Base-by-base conservation (phyloP, 805 yeast genomes). In the Ogataea methylovora region DNA sequence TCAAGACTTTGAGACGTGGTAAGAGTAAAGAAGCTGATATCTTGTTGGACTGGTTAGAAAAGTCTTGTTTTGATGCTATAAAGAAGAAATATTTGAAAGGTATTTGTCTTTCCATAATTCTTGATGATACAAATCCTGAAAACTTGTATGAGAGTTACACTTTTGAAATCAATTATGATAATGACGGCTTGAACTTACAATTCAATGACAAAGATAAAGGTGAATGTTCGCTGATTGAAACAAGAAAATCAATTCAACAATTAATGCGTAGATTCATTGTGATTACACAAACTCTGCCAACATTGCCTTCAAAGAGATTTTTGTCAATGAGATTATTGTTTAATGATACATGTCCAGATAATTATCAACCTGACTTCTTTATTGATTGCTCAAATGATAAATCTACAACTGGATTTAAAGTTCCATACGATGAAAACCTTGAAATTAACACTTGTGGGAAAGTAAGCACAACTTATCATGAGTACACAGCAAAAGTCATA, bases 21-120 rank as follows among this genome's bases (percentile, higher is more conserved):
- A 56, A 55, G 18, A 62, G 71, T 0, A 43, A 44, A 2, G 68
- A 69, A 30, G 75, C 66, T 4, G 81, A 78, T 46, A 32, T 47
- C 4, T 60, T 76, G 23, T 46, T 74, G 21, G 60, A 67, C 38
- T 74, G 82, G 80, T 44, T 78, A 17, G 76, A 76, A 24, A 52
- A 52, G 16, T 74, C 79, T 8, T 63, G 70, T 4, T 51, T 58
- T 27, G 70, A 67, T 31, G 64, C 76, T 0, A 49, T 77, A 3
- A 58, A 57, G 17, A 43, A 50, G 19, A 60, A 65, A 21, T 68
- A 61, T 38, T 46, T 76, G 26, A 58, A 63, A 36, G 67, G 70
- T 0, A 37, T 76, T 21, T 62, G 69, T 31, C 51, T 77, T 17
- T 67, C 69, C 0, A 62, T 76, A 5, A 60, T 65, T 33, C 44